A percentile compares a stretch with the other conserved stretches of the same genome.
phyloP scores from a whole-genome alignment of 805 yeast genomes.

The Blastobotrys peoriensis region DNA sequence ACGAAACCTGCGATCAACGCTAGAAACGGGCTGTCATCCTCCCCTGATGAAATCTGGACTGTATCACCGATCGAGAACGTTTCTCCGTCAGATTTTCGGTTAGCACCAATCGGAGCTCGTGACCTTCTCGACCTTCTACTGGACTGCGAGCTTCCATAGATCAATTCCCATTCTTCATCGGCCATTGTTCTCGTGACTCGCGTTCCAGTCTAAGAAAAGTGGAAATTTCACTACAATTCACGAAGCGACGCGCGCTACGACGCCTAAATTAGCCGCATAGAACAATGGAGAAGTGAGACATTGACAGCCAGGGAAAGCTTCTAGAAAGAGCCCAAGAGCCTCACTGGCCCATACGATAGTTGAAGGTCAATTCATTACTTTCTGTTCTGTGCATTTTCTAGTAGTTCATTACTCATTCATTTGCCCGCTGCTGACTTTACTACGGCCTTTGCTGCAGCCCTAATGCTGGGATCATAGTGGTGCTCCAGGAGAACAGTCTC shows the following conservation, averaged over 20 bases:
- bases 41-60: conserved; percentile 10
- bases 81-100: conserved; percentile 8
- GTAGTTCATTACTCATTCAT: not conserved
- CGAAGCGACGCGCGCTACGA: no score
- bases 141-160: conserved; percentile 6
- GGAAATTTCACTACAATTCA: no score
- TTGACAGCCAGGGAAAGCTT: not conserved
- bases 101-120: conserved; percentile 12
- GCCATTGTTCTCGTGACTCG: no score
- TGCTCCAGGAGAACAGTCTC: conserved; percentile 71
- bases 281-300: not conserved
- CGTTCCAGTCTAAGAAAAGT: no score
- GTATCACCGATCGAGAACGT: conserved; percentile 16
- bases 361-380: no score
- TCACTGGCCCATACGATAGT: no score
- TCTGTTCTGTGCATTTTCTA: not conserved
- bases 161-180: conserved; percentile 9
- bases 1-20: conserved; percentile 15
- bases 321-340: not conserved
- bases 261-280: not conserved
- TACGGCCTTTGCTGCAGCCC: conserved; percentile 46
- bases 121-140: not conserved
- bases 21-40: conserved; percentile 7
- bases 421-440: conserved; percentile 2
- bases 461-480: conserved; percentile 80